These are phyloP conservation scores for Botrytis deweyae DNA, from an alignment of 2,329 filamentous ascomycete genomes.

Conservation along the genomic window DNA sequence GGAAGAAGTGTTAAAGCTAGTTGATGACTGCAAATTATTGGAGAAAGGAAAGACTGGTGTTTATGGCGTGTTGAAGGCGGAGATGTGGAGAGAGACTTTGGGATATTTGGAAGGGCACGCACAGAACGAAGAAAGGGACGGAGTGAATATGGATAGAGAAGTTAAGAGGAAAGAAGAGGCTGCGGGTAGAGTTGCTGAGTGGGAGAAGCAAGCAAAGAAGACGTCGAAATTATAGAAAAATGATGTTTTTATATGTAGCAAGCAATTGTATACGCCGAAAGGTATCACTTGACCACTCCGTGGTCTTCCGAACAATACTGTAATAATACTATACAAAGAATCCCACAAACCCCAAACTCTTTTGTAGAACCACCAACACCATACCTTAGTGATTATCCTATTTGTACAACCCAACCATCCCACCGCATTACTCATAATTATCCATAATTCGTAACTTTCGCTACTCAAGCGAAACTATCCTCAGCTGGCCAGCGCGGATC, in stretches of 20 bases:
- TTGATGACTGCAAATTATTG: constrained; percentile 58
- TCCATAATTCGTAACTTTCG: constrained; percentile 20
- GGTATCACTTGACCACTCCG: constrained; percentile 4
- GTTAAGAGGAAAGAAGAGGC: constrained; percentile 29
- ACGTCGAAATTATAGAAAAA: constrained; percentile 32
- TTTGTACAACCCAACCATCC: constrained; percentile 25
- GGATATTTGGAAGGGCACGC: constrained; percentile 56
- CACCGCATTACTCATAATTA: constrained; percentile 26
- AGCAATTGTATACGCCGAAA: constrained; percentile 11
- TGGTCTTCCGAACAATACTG: constrained; percentile 15
- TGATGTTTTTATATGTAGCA: constrained; percentile 9
- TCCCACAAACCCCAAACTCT: constrained; percentile 4
- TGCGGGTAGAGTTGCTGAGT: constrained; percentile 31
- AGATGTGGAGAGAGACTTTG: constrained; percentile 71
- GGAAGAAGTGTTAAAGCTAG: constrained; percentile 60
- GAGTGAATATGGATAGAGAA: constrained; percentile 43
- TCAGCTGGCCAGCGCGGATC: constrained; percentile 35
- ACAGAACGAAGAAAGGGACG: constrained; percentile 50
- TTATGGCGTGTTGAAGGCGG: constrained; percentile 70
- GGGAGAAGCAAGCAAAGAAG: constrained; percentile 34
- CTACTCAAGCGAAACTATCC: constrained; percentile 38
- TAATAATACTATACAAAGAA: constrained; percentile 22
- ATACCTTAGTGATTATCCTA: constrained; percentile 22
- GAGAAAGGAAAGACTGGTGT: constrained; percentile 63
- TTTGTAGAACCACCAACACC: constrained; percentile 20